phyloP scores from a whole-genome alignment of 805 yeast genomes.

The Metschnikowia cerradonensis region DNA sequence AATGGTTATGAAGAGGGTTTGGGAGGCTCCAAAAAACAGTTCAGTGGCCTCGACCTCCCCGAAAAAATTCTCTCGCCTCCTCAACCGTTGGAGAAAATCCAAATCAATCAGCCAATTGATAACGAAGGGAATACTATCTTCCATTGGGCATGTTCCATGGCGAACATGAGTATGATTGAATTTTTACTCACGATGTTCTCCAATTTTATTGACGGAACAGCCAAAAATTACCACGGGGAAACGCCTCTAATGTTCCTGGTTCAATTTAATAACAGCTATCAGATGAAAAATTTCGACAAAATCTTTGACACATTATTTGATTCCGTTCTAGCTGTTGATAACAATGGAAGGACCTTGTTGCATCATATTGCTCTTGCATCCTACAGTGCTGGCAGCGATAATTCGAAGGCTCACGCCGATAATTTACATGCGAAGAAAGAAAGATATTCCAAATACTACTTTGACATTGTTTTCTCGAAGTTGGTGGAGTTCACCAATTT shows the following conservation, averaged over 20 bases:
- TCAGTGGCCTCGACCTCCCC: conserved; percentile 21
- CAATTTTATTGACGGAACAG: conserved; percentile 60
- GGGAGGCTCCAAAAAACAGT: conserved; percentile 10
- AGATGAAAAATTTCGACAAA: conserved; percentile 33
- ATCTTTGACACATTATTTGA: conserved; percentile 34
- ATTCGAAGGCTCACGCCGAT: conserved; percentile 3
- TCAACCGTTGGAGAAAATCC: conserved; percentile 47
- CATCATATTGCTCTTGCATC: conserved; percentile 36
- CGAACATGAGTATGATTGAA: conserved; percentile 65
- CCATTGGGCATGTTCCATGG: conserved; percentile 95
- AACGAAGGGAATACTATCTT: conserved; percentile 89
- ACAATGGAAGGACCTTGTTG: conserved; percentile 37
- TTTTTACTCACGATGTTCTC: conserved; percentile 57
- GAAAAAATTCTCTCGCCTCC: conserved; percentile 54
- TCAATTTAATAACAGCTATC: conserved; percentile 38
- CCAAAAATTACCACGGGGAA: conserved; percentile 82
- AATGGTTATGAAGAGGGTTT: not conserved
- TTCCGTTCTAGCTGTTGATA: conserved; percentile 35
- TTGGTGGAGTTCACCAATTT: conserved; percentile 28
- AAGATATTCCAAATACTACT: conserved; percentile 35
- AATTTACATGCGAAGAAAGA: conserved; percentile 27
- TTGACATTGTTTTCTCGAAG: conserved; percentile 35
- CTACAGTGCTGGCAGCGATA: conserved; percentile 3
- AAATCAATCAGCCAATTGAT: conserved; percentile 84
- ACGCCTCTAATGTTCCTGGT: conserved; percentile 61